Evolutionary conservation across 352 stramenopile genomes (phyloP), one percentile per base, ranked within the genome.

Genomic region (Pythium diclinum): DNA sequence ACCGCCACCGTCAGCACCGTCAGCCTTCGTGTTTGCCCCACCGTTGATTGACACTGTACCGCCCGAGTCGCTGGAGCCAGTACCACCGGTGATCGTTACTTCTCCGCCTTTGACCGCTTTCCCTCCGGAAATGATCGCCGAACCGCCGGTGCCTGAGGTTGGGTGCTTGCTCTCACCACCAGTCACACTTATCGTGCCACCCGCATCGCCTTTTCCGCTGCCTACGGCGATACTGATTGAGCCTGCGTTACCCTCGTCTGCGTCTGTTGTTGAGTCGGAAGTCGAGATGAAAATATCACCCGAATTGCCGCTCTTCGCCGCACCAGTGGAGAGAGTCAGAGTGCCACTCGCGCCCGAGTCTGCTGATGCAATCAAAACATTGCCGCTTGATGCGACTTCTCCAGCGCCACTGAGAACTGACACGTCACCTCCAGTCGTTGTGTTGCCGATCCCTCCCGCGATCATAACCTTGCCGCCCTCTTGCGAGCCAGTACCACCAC

Each of bases 391-490:
- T 16, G 59, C 59, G 33, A 25, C 61, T 14, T 60, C 44, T 2
- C 69, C 63, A 11, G 21, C 42, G 6, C 72, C 72, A 49, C 69
- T 76, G 23, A 63, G 28, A 28, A 79, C 61, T 13, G 47, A 48
- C 6, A 79, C 33, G 30, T 74, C 65, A 13, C 72, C 72, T 17
- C 72, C 74, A 6, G 25, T 36, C 30, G 19, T 49, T 6, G 61
- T 44, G 11, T 46, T 71, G 14, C 72, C 72, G n/a, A 47, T 38
- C 14, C 78, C 78, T 32, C 72, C 76, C 7, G 25, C 59, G 25
- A 85, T 66, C 14, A 66, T 56, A 3, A 87, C 58, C 28, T 60
- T 69, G 2, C 76, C 78, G 44, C 77, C 77, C 30, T 32, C 55
- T 40, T 59, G 42, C 19, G 53, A 10, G 7, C 65, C 66, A n/a